phyloP scores from a whole-genome alignment of 208 protist genomes.

The Crithidia acanthocephali region DNA sequence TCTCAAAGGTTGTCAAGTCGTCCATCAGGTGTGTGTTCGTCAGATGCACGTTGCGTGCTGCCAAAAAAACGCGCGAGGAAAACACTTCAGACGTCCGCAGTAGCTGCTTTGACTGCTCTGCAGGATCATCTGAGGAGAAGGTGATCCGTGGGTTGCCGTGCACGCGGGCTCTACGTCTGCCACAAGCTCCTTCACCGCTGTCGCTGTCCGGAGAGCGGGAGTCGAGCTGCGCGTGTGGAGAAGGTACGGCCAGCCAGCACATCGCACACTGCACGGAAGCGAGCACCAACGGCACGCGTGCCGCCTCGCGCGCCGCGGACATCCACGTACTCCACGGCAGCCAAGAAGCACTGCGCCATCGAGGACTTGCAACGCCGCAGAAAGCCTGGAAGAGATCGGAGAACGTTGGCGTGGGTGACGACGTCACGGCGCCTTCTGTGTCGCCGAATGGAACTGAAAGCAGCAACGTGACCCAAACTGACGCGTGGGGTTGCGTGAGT shows the following conservation, averaged over 20 bases:
- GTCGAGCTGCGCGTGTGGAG: not conserved
- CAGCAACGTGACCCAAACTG: too few species aligned
- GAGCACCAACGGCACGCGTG: conserved; percentile 6
- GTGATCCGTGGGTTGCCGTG: too few species aligned
- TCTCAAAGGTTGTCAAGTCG: too few species aligned
- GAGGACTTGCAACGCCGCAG: not conserved
- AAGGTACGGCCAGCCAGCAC: not conserved
- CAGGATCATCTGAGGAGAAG: not conserved
- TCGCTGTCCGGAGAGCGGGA: too few species aligned
- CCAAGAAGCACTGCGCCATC: conserved; percentile 26
- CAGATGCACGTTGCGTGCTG: too few species aligned
- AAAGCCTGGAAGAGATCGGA: not conserved
- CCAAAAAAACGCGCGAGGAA: not conserved
- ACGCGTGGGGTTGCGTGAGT: too few species aligned
- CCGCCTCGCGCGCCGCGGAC: not conserved
- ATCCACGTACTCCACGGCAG: conserved; percentile 29
- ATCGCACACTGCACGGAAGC: not conserved
- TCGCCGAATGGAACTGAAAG: too few species aligned
- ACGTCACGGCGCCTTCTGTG: too few species aligned
- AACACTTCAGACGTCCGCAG: not conserved
- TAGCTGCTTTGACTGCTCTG: not conserved
- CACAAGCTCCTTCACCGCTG: not conserved
- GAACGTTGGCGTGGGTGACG: too few species aligned
- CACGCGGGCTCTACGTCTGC: too few species aligned
- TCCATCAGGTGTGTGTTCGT: too few species aligned